Conservation (phyloP, 768 basidiomycete species). For the Suillus subaureus region DNA sequence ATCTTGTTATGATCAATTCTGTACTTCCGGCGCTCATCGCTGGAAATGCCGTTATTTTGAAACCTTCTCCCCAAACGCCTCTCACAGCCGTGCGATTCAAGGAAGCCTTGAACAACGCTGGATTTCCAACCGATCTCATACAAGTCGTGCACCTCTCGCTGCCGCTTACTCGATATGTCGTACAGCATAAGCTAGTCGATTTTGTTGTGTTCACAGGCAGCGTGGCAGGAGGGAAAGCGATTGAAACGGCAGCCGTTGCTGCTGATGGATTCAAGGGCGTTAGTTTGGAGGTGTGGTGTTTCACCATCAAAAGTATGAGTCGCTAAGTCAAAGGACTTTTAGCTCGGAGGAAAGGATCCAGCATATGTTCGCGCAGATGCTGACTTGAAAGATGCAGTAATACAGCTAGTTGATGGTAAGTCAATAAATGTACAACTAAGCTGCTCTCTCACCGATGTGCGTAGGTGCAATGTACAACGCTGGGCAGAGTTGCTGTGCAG, state of each 20-base stretch:
- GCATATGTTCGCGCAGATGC: constrained; percentile 93
- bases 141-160: constrained; percentile 78
- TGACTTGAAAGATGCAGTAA: constrained; percentile 78
- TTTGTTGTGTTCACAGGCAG: constrained; percentile 94
- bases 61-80: constrained; percentile 97
- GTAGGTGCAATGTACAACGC: constrained; percentile 94
- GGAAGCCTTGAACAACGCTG: constrained; percentile 67
- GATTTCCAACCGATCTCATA: constrained; percentile 73
- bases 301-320: constrained; percentile 7
- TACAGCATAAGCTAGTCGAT: constrained; percentile 66
- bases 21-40: constrained; percentile 90
- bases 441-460: not conserved
- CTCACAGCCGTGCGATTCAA: constrained; percentile 82
- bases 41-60: constrained; percentile 89
- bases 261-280: constrained; percentile 83
- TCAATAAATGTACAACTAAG: not conserved
- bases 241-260: constrained; percentile 69
- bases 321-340: not conserved
- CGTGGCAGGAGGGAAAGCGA: constrained; percentile 73
- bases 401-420: constrained; percentile 89
- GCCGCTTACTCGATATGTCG: constrained; percentile 55
- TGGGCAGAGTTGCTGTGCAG: constrained; percentile 93
- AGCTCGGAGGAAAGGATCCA: constrained; percentile 98
- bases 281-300: constrained; percentile 68
- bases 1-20: constrained; percentile 88